Percentiles rank a stretch among this genome's conserved stretches.
phyloP scores from a whole-genome alignment of 1,139 yeast genomes.

The Suhomyces coccinellae region DNA sequence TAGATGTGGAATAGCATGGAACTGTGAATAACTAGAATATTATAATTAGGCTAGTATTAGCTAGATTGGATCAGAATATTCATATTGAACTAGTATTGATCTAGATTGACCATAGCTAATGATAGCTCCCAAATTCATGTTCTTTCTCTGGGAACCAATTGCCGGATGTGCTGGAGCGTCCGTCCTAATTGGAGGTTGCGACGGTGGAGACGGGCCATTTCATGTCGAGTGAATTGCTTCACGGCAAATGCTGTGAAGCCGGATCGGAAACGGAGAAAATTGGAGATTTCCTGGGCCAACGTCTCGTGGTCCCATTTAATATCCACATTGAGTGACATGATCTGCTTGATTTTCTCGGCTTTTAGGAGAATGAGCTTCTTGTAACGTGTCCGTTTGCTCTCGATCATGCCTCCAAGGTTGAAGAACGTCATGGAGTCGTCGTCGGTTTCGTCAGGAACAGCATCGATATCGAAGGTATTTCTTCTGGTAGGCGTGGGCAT shows the following conservation, averaged over 20 bases:
- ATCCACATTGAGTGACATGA: slow-evolving; percentile 36
- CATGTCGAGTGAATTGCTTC: slow-evolving; percentile 27
- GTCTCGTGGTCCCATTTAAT: slow-evolving; percentile 55
- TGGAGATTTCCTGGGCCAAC: slow-evolving; percentile 63
- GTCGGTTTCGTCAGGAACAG: slow-evolving; percentile 12
- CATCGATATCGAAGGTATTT: slow-evolving; percentile 12
- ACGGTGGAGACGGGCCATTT: slow-evolving; percentile 10
- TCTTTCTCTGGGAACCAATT: too few species aligned
- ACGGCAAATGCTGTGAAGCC: slow-evolving; percentile 40
- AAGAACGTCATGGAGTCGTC: slow-evolving; percentile 25
- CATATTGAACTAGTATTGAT: too few species aligned
- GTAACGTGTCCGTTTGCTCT: slow-evolving; percentile 37
- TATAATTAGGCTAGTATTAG: too few species aligned
- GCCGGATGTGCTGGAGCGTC: slow-evolving; percentile 5
- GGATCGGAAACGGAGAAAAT: slow-evolving; percentile 52
- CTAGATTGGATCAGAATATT: too few species aligned
- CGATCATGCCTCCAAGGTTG: slow-evolving; percentile 36
- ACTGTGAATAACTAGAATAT: too few species aligned
- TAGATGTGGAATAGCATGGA: too few species aligned
- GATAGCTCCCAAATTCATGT: too few species aligned
- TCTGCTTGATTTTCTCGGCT: slow-evolving; percentile 35
- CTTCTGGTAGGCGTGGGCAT: slow-evolving; percentile 5
- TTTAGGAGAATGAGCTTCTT: slow-evolving; percentile 32
- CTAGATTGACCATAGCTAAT: too few species aligned
- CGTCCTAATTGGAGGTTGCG: slow-evolving; percentile 3